A percentile compares a stretch with the other conserved stretches of the same genome.
Evolutionary conservation across 176 grass and related monocot species (phyloP).

Genomic region (Ensete ventricosum): DNA sequence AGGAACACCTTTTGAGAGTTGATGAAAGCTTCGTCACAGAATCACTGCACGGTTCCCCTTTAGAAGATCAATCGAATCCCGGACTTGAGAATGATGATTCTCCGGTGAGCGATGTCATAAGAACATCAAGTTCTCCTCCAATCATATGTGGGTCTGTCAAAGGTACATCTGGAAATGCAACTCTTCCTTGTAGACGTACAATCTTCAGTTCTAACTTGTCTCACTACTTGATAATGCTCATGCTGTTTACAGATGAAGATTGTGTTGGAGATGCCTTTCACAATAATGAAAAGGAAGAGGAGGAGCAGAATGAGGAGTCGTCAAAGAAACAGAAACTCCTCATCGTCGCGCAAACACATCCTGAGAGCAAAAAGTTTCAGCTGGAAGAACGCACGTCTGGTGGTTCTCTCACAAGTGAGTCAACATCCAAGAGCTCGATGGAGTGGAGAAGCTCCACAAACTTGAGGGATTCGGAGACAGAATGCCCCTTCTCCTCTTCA

Average conservation of each 20-base stretch:
- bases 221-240: no score
- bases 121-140: neutral
- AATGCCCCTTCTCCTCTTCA: conserved; percentile 89
- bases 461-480: conserved; percentile 71
- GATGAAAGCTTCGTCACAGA: conserved; percentile 26
- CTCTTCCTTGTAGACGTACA: neutral
- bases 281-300: neutral
- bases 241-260: neutral
- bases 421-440: conserved; percentile 94
- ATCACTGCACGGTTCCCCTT: conserved; percentile 23
- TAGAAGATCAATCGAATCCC: neutral
- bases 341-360: conserved; percentile 29
- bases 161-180: neutral
- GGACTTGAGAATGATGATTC: neutral
- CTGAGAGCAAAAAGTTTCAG: conserved; percentile 2
- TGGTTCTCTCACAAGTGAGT: conserved; percentile 56
- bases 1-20: conserved; percentile 27
- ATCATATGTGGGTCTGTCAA: neutral
- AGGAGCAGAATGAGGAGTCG: conserved; percentile 26
- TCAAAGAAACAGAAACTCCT: neutral
- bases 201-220: neutral
- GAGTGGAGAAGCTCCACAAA: conserved; percentile 80
- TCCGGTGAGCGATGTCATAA: neutral
- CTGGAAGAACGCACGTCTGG: conserved; percentile 19
- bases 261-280: neutral